Conservation (phyloP, 2,329 filamentous ascomycete genomes). For the Botryosphaeria dothidea region DNA sequence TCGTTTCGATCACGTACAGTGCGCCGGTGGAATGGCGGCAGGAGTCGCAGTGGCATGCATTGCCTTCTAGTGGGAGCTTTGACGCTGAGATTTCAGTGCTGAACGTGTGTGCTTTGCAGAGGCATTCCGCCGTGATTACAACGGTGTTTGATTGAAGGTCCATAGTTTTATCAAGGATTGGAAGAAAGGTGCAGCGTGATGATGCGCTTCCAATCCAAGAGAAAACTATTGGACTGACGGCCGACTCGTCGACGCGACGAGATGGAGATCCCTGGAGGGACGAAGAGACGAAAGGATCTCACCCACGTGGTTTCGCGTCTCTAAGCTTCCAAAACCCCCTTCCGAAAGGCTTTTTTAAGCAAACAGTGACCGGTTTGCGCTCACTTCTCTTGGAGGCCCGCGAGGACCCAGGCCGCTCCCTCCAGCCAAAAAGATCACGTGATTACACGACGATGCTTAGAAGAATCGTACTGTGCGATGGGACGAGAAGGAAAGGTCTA, state of each 20-base stretch:
- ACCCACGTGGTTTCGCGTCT: no score
- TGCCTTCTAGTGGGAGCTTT: constrained; percentile 44
- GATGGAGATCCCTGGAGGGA: no score
- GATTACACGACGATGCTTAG: no score
- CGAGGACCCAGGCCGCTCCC: no score
- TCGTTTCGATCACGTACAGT: constrained; percentile 39
- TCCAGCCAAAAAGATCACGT: no score
- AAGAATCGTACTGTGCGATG: no score
- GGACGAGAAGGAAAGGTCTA: no score
- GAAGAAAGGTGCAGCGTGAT: neutral
- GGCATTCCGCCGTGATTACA: constrained; percentile 44
- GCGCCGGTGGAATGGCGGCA: constrained; percentile 50
- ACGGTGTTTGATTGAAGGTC: constrained; percentile 21
- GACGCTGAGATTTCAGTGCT: constrained; percentile 33
- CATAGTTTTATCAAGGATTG: neutral
- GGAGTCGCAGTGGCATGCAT: constrained; percentile 53
- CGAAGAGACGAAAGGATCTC: no score
- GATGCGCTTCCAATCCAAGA: neutral
- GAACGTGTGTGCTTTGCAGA: constrained; percentile 49
- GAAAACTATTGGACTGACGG: neutral
- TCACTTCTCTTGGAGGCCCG: no score
- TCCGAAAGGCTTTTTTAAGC: no score
- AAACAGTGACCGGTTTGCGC: no score
- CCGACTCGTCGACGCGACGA: neutral
- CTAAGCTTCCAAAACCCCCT: no score